Base-by-base conservation (phyloP, 2,329 filamentous ascomycete genomes). In the Alternaria gansuensis region DNA sequence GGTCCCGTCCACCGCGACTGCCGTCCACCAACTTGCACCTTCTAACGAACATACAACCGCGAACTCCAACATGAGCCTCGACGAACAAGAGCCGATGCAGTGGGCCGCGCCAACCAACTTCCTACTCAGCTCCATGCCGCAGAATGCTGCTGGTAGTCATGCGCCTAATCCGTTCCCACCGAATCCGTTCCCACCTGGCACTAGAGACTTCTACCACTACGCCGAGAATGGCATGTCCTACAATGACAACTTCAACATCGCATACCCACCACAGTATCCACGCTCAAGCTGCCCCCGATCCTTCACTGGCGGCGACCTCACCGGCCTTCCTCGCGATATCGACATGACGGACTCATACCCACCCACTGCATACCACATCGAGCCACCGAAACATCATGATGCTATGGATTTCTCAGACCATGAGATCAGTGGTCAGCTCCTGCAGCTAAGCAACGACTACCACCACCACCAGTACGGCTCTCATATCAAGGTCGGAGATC, bases 331-430 rank as follows among this genome's bases (percentile, higher is more conserved):
- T 24, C 51, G 29, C n/a, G 49, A 61, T 48, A 51, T 52, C 21
- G 52, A 34, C 29, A 59, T 67, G 29, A 28, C 57, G 8, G 57
- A 70, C 5, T 67, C 72, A 3, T 74, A 73, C 48, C 75, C 75
- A 3, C 74, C 75, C 11, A 63, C 67, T 6, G 67, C 68, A 14
- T 77, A 75, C 41, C 70, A 72, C 17, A 64, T 75, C 23, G 66
- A 73, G 17, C 73, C 74, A 11, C 72, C 61, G 9, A 63, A 64
- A 17, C 53, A 65, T 4, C 63, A 67, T 23, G 70, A 71, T 34
- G 45, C 58, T 2, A 58, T 66, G 46, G 67, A 73, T 10, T 37
- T 70, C 1, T 60, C 69, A 6, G 66, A 71, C 10, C 54, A 57
- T 5, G 60, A 63, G n/a, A 60, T 56, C 39, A 67, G 60, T 28